Conservation (phyloP, 2,329 filamentous ascomycete genomes). For the Colletotrichum melonis region DNA sequence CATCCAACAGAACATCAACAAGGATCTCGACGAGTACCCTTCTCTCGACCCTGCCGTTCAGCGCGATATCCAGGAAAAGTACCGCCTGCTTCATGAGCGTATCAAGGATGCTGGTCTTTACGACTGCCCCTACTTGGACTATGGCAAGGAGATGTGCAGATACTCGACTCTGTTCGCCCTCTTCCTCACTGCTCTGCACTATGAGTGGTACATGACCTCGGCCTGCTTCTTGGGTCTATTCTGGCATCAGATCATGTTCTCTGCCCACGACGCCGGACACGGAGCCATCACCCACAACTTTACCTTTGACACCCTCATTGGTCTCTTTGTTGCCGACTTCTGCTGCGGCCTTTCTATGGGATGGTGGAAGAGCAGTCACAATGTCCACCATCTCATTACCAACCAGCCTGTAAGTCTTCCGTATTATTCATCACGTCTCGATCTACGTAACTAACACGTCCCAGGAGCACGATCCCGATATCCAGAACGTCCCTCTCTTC, state of each 20-base stretch:
- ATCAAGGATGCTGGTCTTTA: slow-evolving; percentile 68
- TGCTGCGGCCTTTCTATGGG: slow-evolving; percentile 74
- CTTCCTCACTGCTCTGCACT: slow-evolving; percentile 58
- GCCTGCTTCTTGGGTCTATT: slow-evolving; percentile 70
- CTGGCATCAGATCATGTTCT: slow-evolving; percentile 78
- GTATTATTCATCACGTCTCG: background rate
- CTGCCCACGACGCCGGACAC: slow-evolving; percentile 74
- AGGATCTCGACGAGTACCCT: slow-evolving; percentile 56
- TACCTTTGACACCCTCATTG: slow-evolving; percentile 68
- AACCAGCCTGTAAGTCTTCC: slow-evolving; percentile 64
- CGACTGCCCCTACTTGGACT: slow-evolving; percentile 67
- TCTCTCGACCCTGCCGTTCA: slow-evolving; percentile 66
- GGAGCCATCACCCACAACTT: slow-evolving; percentile 72
- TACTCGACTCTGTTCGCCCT: slow-evolving; percentile 62
- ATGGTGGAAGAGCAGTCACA: slow-evolving; percentile 78
- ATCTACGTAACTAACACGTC: slow-evolving; percentile 28
- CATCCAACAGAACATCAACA: slow-evolving; percentile 49
- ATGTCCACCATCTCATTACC: slow-evolving; percentile 75
- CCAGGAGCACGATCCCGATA: slow-evolving; percentile 67
- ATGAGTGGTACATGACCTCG: slow-evolving; percentile 67
- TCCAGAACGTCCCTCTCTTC: slow-evolving; percentile 77
- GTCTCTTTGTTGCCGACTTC: slow-evolving; percentile 72
- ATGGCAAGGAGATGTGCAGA: slow-evolving; percentile 67
- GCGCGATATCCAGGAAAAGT: slow-evolving; percentile 64
- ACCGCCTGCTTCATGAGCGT: slow-evolving; percentile 65